Base-by-base conservation (phyloP, 176 grass and related monocot genomes). In the Avena sativa region DNA sequence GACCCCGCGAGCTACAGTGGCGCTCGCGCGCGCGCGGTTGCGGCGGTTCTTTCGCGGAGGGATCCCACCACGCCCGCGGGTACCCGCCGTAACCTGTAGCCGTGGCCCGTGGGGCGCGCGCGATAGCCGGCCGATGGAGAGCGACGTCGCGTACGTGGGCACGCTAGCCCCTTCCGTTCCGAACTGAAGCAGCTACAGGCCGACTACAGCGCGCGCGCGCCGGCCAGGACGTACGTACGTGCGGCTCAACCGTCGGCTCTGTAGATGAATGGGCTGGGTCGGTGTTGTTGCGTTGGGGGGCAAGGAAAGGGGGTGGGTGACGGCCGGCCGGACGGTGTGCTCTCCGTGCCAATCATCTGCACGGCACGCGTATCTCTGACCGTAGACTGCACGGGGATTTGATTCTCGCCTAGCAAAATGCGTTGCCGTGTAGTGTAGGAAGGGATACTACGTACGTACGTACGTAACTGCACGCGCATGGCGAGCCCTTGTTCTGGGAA, bases 1-100 rank as follows among this genome's bases (percentile, higher is more conserved):
- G 30, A 17, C 13, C 32, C 32, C 36, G 36, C 68, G 8, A 40
- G 34, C 34, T 53, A 53, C 73, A 55, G 73, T 9, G 74, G 43
- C 7, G 21, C 48, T 34, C 32, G 25, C 2, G 4, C 10, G 47
- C 47, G 14, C 71, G 58, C 83, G 73, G 83, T 77, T 85, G 72
- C 83, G 19, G 83, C 20, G 47, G 47, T 11, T 21, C 73, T 78
- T 14, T 85, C 83, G 40, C 15, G 58, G 83, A 43, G 78, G 69
- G 82, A 34, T 84, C 55, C 53, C 57, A 64, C 78, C 58, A 44
- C 20, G 20, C 40, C 40, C 40, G 40, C 40, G 40, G 6, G 40
- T 43, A 43, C 40, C 40, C 5, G 40, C 40, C 40, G n/a, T 12
- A 44, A 14, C 61, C 61, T 67, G 64, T 67, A 67, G 64, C 12